Base-by-base conservation (phyloP, 805 yeast genomes). In the Hanseniaspora meyeri region DNA sequence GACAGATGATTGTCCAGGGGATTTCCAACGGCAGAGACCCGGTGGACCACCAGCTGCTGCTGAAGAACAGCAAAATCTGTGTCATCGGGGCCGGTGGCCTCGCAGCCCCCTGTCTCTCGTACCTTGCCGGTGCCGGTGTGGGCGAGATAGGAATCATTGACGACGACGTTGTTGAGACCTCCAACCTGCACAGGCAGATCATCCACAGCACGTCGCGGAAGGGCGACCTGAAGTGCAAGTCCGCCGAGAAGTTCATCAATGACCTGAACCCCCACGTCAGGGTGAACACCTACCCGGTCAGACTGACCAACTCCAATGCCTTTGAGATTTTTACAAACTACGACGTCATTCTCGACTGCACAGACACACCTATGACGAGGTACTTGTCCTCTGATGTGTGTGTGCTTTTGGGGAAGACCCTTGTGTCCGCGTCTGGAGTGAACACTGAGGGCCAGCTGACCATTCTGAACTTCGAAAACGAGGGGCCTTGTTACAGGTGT, bases 61-160 rank as follows among this genome's bases (percentile, higher is more conserved):
- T 93, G 49, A 82, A 81, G 60, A 61, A 67, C 0, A 58, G 91
- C 1, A 77, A 73, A 52, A 78, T 90, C 0, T 68, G 91, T 29
- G 90, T 93, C 0, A 76, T 93, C 8, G 98, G 99, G 1, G 97
- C 97, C 0, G 99, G 98, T 11, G 99, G 99, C 0, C 73, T 93
- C 7, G 97, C 98, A 0, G 84, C 95, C 62, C 97, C 98, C 0
- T 95, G 95, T 0, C 68, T 91, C 50, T 74, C 86, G 45, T 93
- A 93, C 65, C 69, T 93, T 1, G 82, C 83, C 0, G 96, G 95
- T 0, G 85, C 95, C 0, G 98, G 99, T 4, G 72, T 91, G 3
- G 97, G 95, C 0, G 67, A 70, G 1, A 74, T 93, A 24, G 96
- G 96, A 3, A 85, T 93, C 16, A 83, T 89, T 1, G 99, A 93